Evolutionary conservation across 1,139 yeast species (phyloP), one percentile per base, ranked within the genome.

Genomic region (Candida pseudoviswanathii): DNA sequence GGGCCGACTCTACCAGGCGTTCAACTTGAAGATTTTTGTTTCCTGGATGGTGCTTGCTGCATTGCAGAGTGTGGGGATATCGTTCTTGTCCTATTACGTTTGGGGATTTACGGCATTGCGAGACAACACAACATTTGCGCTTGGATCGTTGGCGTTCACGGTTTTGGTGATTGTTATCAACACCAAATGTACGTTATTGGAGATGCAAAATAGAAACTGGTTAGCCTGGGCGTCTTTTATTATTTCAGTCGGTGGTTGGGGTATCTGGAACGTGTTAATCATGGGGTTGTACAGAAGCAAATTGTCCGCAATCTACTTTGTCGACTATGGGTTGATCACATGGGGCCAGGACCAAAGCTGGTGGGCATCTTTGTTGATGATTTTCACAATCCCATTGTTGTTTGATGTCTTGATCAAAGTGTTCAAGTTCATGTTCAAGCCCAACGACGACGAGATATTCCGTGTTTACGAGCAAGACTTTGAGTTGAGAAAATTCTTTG

Each of bases 191-290:
- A 90, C 88, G 57, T 73, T 91, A 51, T 66, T 94, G 44, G 98
- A 94, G 59, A 89, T 89, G 85, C 95, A 88, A 58, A 82, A 87
- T 58, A 75, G 91, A 51, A 87, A 87, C 21, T 78, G 90, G 75
- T 62, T 90, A 38, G 85, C 88, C n/a, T 74, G 83, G 61, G 84
- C 85, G 0, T 84, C 94, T 2, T 78, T 85, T 53, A 63, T 81
- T 11, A 77, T 91, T n/a, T 89, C 97, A 0, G 84, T 85, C 45
- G 84, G 87, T 16, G 99, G 98, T 0, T 95, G 95, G 84, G 74
- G 86, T n/a, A 56, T 85, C 4, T 94, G 97, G 97, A 85, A 89
- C 64, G 77, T 88, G 52, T 67, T 91, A 41, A 79, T 94, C 51
- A 89, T 94, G 64, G 78, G 77, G 5, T 69, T 92, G 22, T 87